These are phyloP conservation scores for Carallia brachiata DNA, from an alignment of 345 rosid species.

Conservation along the genomic window DNA sequence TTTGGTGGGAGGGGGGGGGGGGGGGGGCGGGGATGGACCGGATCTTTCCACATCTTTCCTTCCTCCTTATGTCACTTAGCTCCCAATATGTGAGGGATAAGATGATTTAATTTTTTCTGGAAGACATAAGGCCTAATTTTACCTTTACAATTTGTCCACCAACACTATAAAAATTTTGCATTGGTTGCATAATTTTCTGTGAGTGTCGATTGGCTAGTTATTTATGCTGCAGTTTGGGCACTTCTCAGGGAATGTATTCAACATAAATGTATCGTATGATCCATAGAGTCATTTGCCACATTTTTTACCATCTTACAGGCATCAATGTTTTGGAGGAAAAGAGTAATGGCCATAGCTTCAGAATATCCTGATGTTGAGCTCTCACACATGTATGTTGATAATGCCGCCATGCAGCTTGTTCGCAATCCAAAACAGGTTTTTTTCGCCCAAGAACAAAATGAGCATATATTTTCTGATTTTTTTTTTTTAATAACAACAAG, in stretches of 20 bases:
- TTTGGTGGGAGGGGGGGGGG: too few relatives aligned
- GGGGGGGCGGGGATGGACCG: too few relatives aligned
- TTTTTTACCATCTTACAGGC: slow-evolving; percentile 46
- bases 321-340: slow-evolving; percentile 87
- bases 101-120: neutral
- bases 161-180: too few relatives aligned
- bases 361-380: slow-evolving; percentile 94
- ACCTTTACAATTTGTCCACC: too few relatives aligned
- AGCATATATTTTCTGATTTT: neutral
- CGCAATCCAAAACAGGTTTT: slow-evolving; percentile 87
- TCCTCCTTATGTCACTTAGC: neutral
- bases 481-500: neutral
- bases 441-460: slow-evolving; percentile 8
- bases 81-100: neutral
- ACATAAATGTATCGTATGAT: neutral
- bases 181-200: too few relatives aligned
- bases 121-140: too few relatives aligned
- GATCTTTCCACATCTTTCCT: neutral
- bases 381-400: slow-evolving; percentile 98
- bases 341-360: slow-evolving; percentile 63
- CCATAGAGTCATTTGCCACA: neutral
- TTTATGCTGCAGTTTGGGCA: too few relatives aligned
- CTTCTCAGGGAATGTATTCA: neutral
- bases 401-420: slow-evolving; percentile 98
- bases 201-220: too few relatives aligned